Base-by-base conservation (phyloP, 192 early-diverging fungal species). In the Coemansia sp. region DNA sequence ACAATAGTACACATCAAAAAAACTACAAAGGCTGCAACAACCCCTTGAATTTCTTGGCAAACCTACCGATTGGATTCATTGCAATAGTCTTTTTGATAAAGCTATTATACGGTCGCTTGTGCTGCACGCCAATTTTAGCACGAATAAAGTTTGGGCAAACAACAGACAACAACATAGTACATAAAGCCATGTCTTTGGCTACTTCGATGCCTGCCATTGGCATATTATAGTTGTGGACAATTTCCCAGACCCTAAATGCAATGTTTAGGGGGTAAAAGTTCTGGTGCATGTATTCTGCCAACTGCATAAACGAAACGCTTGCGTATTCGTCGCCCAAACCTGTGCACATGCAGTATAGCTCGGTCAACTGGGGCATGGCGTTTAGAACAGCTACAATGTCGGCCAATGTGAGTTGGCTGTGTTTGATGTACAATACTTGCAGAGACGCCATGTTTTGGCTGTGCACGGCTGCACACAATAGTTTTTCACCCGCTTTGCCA, bases 231-330 rank as follows among this genome's bases (percentile, higher is more conserved):
- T 62, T 26, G 23, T 61, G 58, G 5, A 43, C 52, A 19, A 68
- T 62, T 12, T 62, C 51, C 67, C 67, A 68, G 19, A 23, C n/a
- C 7, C 38, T 56, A 9, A 68, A 68, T 3, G 59, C n/a, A 0
- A 16, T 35, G 43, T 25, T 62, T 9, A 68, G 57, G 11, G 67
- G 67, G 41, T 68, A 61, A 26, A 61, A 49, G 14, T 22, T 68
- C n/a, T 59, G 56, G 39, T 64, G 50, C 62, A 70, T 45, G 37
- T 53, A 47, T 1, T 64, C 62, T 0, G 49, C 55, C n/a, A 70
- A 19, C 27, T 59, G 27, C 10, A 12, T 19, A 21, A 53, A 16
- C 7, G 68, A 49, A 1, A 59, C 49, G 1, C 61, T 61, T 10
- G 19, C 25, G 29, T 39, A 59, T 8, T 64, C 61, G 7, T 64